phyloP scores from a whole-genome alignment of 1,284 basidiomycete species.

The Fomitopsis palustris region DNA sequence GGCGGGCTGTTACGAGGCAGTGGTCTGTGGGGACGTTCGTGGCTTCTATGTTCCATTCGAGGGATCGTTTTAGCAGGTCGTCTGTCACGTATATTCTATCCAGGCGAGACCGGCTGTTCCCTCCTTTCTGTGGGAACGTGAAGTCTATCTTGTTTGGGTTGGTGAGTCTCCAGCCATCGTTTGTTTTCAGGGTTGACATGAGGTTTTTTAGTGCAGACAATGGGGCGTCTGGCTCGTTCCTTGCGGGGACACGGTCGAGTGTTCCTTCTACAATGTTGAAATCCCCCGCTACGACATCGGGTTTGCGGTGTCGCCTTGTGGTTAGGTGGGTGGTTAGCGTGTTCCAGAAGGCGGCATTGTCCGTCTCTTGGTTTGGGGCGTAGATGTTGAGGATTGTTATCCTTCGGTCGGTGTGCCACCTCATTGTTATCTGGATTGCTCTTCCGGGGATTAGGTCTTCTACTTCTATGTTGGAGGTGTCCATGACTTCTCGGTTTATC shows the following conservation, averaged over 20 bases:
- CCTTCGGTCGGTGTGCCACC: background rate
- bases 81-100: background rate
- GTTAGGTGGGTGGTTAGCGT: background rate
- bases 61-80: background rate
- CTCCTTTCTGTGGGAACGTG: background rate
- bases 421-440: background rate
- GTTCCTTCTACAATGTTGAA: background rate
- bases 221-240: background rate
- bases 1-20: background rate
- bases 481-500: background rate
- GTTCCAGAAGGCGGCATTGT: background rate
- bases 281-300: background rate
- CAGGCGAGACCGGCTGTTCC: background rate
- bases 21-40: background rate
- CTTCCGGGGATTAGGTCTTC: background rate
- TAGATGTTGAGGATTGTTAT: background rate
- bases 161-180: background rate
- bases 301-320: background rate
- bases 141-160: background rate
- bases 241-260: background rate
- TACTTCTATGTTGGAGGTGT: background rate
- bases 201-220: background rate
- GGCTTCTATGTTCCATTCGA: background rate
- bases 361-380: background rate
- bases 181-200: background rate